These are phyloP conservation scores for Botrytis galanthina DNA, from an alignment of 2,329 filamentous ascomycete species.

Conservation along the genomic window DNA sequence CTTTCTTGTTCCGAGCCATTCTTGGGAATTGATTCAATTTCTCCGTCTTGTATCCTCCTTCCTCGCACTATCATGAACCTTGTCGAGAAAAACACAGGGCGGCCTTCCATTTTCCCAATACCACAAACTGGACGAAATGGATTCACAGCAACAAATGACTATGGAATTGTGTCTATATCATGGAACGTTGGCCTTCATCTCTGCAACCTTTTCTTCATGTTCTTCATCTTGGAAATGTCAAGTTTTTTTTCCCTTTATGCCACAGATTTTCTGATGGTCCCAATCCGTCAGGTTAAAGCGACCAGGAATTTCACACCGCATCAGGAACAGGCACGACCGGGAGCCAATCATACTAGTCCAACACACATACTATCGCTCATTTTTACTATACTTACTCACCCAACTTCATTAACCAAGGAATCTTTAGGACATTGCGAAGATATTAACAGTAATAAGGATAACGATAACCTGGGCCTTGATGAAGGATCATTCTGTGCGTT, in stretches of 20 bases:
- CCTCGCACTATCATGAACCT: conserved; percentile 10
- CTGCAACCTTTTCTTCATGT: not conserved
- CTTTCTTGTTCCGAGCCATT: conserved; percentile 17
- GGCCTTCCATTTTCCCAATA: not conserved
- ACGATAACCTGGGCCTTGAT: not conserved
- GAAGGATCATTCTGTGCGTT: not conserved
- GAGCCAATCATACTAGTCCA: conserved; percentile 16
- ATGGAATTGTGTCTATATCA: not conserved
- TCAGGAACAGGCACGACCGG: conserved; percentile 4
- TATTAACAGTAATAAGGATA: not conserved
- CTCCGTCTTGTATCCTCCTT: not conserved
- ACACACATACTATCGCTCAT: conserved; percentile 11
- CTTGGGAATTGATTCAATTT: not conserved
- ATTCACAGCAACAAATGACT: not conserved
- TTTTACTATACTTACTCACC: conserved; percentile 4
- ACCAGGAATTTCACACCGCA: conserved; percentile 16
- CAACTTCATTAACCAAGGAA: not conserved
- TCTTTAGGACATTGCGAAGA: not conserved
- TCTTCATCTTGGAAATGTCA: not conserved
- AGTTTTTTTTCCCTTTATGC: not conserved
- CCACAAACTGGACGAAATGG: not conserved
- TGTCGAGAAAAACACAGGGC: not conserved
- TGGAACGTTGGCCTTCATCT: not conserved
- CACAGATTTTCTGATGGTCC: not conserved
- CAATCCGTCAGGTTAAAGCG: conserved; percentile 8